A percentile compares a stretch with the other conserved stretches of the same genome.
Conservation (phyloP, 106 monocot genomes). For the Narthecium ossifragum region DNA sequence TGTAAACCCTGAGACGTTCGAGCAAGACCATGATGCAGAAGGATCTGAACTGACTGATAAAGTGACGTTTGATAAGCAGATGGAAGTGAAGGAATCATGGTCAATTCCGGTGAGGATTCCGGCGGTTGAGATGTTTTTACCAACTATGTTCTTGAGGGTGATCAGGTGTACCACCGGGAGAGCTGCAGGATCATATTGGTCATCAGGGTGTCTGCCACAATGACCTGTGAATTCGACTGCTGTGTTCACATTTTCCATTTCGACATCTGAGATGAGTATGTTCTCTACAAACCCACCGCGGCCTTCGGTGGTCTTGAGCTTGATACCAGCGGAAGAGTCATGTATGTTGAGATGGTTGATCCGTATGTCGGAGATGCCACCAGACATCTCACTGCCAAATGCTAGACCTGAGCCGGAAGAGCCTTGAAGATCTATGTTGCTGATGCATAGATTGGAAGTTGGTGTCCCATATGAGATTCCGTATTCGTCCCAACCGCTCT, state of each 20-base stretch:
- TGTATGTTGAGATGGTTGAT: constrained; percentile 32
- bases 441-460: constrained; percentile 48
- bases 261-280: constrained; percentile 42
- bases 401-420: constrained; percentile 61
- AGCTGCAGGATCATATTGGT: constrained; percentile 37
- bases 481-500: constrained; percentile 90
- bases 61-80: constrained; percentile 64
- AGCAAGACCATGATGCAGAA: constrained; percentile 55
- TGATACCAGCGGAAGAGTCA: constrained; percentile 48
- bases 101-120: constrained; percentile 60
- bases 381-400: constrained; percentile 95
- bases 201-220: constrained; percentile 56
- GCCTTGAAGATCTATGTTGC: constrained; percentile 30
- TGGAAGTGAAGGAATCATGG: constrained; percentile 47
- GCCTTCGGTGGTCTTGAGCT: constrained; percentile 61
- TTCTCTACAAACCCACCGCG: constrained; percentile 68
- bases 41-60: constrained; percentile 26
- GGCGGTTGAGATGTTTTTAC: constrained; percentile 40
- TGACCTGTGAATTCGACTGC: constrained; percentile 62
- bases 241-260: constrained; percentile 44
- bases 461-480: constrained; percentile 62
- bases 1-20: constrained; percentile 63
- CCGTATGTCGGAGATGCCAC: constrained; percentile 61
- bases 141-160: constrained; percentile 57
- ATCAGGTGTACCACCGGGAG: constrained; percentile 48